Base-by-base conservation (phyloP, 192 early-diverging fungal genomes). In the Linnemannia zychae region DNA sequence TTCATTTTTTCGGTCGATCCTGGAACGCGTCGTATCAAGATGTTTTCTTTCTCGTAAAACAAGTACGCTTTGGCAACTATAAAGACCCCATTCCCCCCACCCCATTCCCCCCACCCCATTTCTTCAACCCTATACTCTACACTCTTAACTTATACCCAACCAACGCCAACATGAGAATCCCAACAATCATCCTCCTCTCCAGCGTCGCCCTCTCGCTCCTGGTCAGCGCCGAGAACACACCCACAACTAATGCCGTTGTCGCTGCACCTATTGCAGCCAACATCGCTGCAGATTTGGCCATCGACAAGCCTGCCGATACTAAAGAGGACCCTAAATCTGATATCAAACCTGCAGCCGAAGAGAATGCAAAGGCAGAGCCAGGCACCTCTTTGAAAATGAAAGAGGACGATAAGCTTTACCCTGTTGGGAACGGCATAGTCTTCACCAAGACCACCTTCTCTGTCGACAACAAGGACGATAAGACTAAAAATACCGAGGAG, bases 381-480 rank as follows among this genome's bases (percentile, higher is more conserved):
- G 2, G 2, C 28, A 63, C 3, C 11, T 12, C 57, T 2, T 63
- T 63, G 28, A 63, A 63, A 28, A 63, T 63, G 57, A 31, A 63
- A 2, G 57, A 63, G 16, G 60, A 60, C 11, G 49, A 69, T 3
- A 52, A 69, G 34, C 37, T 48, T 9, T 68, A 69, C 28, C 78
- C 78, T 28, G 78, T 80, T 15, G 78, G 78, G 2, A 80, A 80
- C 0, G 79, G 79, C 7, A 80, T 75, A 28, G 72, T 75, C 48
- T 80, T 74, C 38, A 74, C 72, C 46, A 74, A 74, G 66, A 40
- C 71, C 24, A 69, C 46, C 22, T 74, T 68, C 50, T 69, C 57
- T n/a, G 24, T 53, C 48, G 44, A 73, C 72, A 9, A 44, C 40
- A 63, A 67, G 12, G 47, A 47, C 37, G 68, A 49, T 9, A 40